A percentile compares a stretch with the other conserved stretches of the same genome.
Evolutionary conservation across 1,284 basidiomycete species (phyloP).

Genomic region (Rugosomyces carneus): DNA sequence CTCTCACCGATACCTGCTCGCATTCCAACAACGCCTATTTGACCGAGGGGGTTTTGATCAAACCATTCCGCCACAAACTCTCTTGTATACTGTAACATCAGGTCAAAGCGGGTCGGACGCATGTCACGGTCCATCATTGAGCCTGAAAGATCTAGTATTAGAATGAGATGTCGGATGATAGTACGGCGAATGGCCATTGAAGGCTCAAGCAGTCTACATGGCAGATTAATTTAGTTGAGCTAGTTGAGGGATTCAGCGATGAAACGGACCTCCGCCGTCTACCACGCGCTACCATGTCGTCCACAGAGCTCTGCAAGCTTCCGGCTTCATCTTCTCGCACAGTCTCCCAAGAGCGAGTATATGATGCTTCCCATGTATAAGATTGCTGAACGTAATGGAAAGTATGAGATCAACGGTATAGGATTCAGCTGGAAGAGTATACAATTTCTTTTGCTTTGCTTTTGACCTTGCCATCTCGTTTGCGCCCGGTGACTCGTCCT

Average conservation of each 20-base stretch:
- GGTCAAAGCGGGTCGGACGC: conserved; percentile 87
- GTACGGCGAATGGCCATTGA: conserved; percentile 86
- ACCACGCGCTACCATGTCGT: conserved; percentile 81
- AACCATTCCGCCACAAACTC: conserved; percentile 97
- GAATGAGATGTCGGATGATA: conserved; percentile 92
- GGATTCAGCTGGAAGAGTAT: conserved; percentile 6
- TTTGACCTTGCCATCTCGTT: conserved; percentile 40
- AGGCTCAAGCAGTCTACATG: conserved; percentile 65
- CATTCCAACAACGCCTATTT: conserved; percentile 92
- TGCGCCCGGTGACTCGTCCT: conserved; percentile 32
- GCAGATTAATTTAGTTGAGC: conserved; percentile 1
- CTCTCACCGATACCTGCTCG: conserved; percentile 84
- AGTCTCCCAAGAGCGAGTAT: conserved; percentile 93
- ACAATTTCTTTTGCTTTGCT: conserved; percentile 42
- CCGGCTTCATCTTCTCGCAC: conserved; percentile 95
- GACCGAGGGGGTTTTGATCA: conserved; percentile 98
- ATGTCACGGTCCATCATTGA: conserved; percentile 96
- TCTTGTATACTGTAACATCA: conserved; percentile 83
- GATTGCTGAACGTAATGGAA: conserved; percentile 44
- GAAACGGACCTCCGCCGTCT: conserved; percentile 70
- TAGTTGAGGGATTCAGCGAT: conserved; percentile 1
- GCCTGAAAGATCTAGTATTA: conserved; percentile 85
- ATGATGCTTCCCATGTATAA: conserved; percentile 95
- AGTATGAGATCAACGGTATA: conserved; percentile 2
- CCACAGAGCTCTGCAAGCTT: conserved; percentile 85